These are phyloP conservation scores for Candida pseudocylindracea DNA, from an alignment of 1,139 yeast species.

Conservation along the genomic window DNA sequence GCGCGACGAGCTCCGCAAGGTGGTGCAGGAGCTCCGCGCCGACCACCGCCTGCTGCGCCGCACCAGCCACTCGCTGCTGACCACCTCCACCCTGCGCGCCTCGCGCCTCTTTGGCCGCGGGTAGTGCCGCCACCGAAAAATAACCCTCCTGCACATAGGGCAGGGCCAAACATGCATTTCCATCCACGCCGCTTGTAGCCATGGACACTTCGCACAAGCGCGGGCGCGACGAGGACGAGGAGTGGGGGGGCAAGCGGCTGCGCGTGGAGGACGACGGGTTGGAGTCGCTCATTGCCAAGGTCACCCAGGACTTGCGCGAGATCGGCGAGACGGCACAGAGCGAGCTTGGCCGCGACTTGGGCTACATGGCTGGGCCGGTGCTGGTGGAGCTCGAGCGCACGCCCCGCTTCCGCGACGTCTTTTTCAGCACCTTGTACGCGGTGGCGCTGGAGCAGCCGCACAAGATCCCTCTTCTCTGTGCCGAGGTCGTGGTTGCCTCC, in stretches of 20 bases:
- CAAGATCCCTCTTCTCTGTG: conserved; percentile 49
- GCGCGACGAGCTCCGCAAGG: too few species aligned
- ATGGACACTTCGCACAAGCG: too few species aligned
- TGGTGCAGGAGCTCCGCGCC: too few species aligned
- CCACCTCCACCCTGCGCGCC: too few species aligned
- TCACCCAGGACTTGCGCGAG: neutral
- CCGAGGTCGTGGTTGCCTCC: conserved; percentile 49
- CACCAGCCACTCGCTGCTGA: too few species aligned
- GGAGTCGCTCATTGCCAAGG: conserved; percentile 1
- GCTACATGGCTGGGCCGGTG: conserved; percentile 42
- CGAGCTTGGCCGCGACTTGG: conserved; percentile 18
- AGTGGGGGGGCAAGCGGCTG: neutral
- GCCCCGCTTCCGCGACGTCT: conserved; percentile 33
- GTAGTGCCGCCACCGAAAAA: too few species aligned
- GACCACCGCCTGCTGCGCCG: too few species aligned
- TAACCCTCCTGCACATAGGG: too few species aligned
- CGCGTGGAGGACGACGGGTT: conserved; percentile 1
- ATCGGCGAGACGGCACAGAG: neutral
- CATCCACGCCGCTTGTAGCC: too few species aligned
- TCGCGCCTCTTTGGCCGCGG: too few species aligned
- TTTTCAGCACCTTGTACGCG: conserved; percentile 44
- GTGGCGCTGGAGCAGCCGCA: conserved; percentile 79
- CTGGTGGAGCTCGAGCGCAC: conserved; percentile 50
- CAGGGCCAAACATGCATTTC: too few species aligned
- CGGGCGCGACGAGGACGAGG: too few species aligned